Evolutionary conservation across 805 yeast species (phyloP), one percentile per base, ranked within the genome.

Genomic region (Kuraishia capsulata): DNA sequence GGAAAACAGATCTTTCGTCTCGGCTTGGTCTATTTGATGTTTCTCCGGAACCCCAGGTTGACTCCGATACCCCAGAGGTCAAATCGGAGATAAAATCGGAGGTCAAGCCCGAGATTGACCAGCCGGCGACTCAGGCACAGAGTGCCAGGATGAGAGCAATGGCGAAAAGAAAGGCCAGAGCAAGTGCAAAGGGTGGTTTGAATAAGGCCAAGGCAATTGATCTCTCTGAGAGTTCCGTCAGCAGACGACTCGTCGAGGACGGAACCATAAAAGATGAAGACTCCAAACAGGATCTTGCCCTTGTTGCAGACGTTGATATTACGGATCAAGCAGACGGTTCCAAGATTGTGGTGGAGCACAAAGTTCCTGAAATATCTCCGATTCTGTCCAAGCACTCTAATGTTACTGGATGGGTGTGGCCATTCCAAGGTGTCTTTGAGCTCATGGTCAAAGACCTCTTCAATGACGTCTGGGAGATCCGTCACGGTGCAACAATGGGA

Each of bases 401-500:
- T 40, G 80, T 78, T 13, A 77, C 82, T 1, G 86, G 85, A 4
- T 66, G 80, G 30, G 81, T 85, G 1, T 92, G 97, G 97, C 95
- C 87, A 39, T 86, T 89, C 49, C 96, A 89, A 65, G 95, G 96
- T 16, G 80, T 90, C 10, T 88, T 81, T 57, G 97, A 86, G 53
- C 63, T 88, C 18, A 60, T 92, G 29, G 62, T 87, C 42, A 76
- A 76, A 30, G 96, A 88, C 49, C 61, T 92, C 42, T 86, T 86
- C 53, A 79, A 81, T 43, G 95, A 86, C 30, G 68, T 70, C 32
- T 92, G 99, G 99, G 97, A 92, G 61, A 70, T 81, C 13, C 75
- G 99, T 48, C 99, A 92, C 60, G 99, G 98, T 26, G 88, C 97
- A 0, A 84, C 95, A 3, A 69, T 92, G 50, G 97, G 97, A 0